Conservation (phyloP, 2,329 filamentous ascomycete genomes). For the Botrytis fragariae region DNA sequence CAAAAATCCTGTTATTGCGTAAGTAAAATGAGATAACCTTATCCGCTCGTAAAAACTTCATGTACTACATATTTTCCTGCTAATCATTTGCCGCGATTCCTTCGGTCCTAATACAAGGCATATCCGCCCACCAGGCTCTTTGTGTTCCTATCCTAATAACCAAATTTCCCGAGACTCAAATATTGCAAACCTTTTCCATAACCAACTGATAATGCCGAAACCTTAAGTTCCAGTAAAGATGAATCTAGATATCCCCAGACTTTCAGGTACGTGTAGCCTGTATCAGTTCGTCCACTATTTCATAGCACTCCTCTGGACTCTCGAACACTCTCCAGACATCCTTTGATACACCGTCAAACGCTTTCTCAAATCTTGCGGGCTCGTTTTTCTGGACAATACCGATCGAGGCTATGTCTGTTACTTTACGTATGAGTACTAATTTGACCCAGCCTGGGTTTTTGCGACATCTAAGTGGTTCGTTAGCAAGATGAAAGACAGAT, state of each 20-base stretch:
- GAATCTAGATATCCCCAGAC: background rate
- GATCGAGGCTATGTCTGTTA: constrained; percentile 66
- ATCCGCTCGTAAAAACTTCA: background rate
- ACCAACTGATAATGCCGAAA: background rate
- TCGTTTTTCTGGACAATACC: constrained; percentile 74
- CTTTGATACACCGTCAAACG: constrained; percentile 72
- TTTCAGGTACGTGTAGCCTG: background rate
- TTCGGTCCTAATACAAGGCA: background rate
- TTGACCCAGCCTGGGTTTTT: constrained; percentile 73
- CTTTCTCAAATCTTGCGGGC: constrained; percentile 72
- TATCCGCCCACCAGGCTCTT: background rate
- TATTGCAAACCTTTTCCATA: background rate
- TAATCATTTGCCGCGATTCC: background rate
- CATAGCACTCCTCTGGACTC: constrained; percentile 64
- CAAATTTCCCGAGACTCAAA: background rate
- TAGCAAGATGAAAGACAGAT: background rate
- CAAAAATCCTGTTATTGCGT: background rate
- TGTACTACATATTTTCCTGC: background rate
- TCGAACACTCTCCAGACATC: constrained; percentile 80
- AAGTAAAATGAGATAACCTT: background rate
- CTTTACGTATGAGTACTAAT: constrained; percentile 82
- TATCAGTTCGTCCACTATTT: constrained; percentile 40
- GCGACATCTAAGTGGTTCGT: constrained; percentile 51
- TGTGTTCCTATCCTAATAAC: too few species aligned
- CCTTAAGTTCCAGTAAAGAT: background rate